phyloP scores from a whole-genome alignment of 768 basidiomycete species.

The Saitozyma sp. region DNA sequence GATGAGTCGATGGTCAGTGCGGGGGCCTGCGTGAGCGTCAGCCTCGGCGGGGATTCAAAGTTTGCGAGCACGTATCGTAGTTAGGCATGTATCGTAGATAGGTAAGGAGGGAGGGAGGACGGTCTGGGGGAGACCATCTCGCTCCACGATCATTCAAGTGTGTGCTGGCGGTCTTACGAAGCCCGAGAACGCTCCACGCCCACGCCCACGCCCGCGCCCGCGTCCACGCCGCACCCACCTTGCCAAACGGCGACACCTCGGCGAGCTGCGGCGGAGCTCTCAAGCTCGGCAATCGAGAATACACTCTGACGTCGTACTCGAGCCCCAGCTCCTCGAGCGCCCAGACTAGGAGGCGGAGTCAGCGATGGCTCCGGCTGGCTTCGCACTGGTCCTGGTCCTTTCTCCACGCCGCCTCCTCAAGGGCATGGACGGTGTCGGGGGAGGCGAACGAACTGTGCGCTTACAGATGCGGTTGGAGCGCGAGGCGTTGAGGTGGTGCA shows the following conservation, averaged over 20 bases:
- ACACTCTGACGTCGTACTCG: conserved; percentile 46
- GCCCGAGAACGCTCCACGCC: background rate
- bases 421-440: background rate
- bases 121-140: no score
- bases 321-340: conserved; percentile 44
- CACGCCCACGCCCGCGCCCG: no score
- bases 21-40: conserved; percentile 19
- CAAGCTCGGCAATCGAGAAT: conserved; percentile 25
- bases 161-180: background rate
- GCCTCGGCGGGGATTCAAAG: background rate
- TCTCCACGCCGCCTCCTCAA: background rate
- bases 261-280: conserved; percentile 39
- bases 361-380: no score
- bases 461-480: conserved; percentile 47
- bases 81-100: no score
- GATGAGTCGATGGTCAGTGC: conserved; percentile 29
- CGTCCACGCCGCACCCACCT: conserved; percentile 19
- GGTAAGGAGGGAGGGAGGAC: no score
- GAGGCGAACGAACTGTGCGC: conserved; percentile 14
- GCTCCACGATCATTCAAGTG: no score
- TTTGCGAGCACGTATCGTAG: no score
- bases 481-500: conserved; percentile 48
- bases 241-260: conserved; percentile 39
- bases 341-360: conserved; percentile 36
- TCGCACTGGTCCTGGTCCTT: background rate